phyloP scores from a whole-genome alignment of 2,329 filamentous ascomycete species.

The Xylaria multiplex region DNA sequence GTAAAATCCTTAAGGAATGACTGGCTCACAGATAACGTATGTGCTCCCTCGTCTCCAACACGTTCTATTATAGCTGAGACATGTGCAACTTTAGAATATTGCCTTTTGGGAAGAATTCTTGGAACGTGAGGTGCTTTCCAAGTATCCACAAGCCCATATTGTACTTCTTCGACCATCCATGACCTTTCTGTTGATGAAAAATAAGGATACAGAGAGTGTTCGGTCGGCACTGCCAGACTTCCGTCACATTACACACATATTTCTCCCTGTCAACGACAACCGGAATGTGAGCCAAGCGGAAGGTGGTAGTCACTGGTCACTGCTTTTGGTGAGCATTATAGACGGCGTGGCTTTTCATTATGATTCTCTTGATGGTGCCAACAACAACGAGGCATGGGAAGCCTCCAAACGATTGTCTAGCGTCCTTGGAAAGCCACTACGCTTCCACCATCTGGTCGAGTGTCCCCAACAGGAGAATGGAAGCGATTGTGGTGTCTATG shows the following conservation, averaged over 20 bases:
- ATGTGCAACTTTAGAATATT: constrained; percentile 73
- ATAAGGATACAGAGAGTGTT: constrained; percentile 64
- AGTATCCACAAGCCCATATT: constrained; percentile 85
- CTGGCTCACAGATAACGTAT: constrained; percentile 96
- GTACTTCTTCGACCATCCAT: constrained; percentile 91
- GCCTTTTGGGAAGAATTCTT: constrained; percentile 98
- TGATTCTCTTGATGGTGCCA: constrained; percentile 82
- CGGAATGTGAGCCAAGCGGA: constrained; percentile 80
- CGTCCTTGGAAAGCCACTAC: constrained; percentile 73
- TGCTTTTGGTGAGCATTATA: constrained; percentile 87
- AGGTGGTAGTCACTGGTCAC: constrained; percentile 92
- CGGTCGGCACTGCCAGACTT: constrained; percentile 83
- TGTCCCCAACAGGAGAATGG: constrained; percentile 91
- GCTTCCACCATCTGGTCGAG: constrained; percentile 85
- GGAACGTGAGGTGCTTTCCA: constrained; percentile 84
- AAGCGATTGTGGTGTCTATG: constrained; percentile 94
- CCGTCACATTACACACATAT: constrained; percentile 84
- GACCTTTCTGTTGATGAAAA: constrained; percentile 89
- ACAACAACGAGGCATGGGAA: constrained; percentile 76
- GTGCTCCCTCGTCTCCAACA: constrained; percentile 50
- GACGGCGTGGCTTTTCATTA: constrained; percentile 97
- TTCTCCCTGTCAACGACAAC: constrained; percentile 94
- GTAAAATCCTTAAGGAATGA: constrained; percentile 88
- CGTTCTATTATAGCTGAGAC: constrained; percentile 38
- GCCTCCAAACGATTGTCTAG: constrained; percentile 75